Evolutionary conservation across 768 basidiomycete species (phyloP).

Genomic region (Sporobolomyces roseus): DNA sequence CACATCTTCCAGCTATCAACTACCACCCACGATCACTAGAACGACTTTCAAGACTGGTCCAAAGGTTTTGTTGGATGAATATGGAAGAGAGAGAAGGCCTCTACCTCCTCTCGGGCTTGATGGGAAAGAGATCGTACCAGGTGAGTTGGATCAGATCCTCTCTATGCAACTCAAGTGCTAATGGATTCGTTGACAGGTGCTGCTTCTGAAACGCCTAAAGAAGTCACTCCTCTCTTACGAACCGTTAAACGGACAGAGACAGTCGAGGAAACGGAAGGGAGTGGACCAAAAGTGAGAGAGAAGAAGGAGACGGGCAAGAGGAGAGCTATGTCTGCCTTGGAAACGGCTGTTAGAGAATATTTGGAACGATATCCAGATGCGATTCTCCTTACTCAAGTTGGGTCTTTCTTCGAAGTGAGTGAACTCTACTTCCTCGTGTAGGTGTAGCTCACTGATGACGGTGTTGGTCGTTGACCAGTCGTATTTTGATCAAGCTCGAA

Average conservation of each 20-base stretch:
- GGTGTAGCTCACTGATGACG: not conserved
- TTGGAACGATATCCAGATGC: constrained; percentile 76
- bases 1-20: not conserved
- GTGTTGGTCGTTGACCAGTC: constrained; percentile 56
- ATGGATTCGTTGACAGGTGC: not conserved
- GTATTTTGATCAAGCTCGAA: constrained; percentile 83
- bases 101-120: constrained; percentile 12
- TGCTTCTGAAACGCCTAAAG: not conserved
- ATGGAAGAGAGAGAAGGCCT: constrained; percentile 19
- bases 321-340: constrained; percentile 54
- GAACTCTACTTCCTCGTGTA: not conserved
- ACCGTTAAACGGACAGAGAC: not conserved
- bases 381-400: constrained; percentile 82
- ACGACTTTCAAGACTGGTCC: not conserved
- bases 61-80: constrained; percentile 24
- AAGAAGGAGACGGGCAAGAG: not conserved
- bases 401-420: constrained; percentile 88
- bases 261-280: not conserved
- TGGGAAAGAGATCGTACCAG: not conserved
- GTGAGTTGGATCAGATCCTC: not conserved
- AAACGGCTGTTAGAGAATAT: constrained; percentile 67
- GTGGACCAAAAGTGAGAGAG: not conserved
- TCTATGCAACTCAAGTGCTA: not conserved
- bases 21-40: not conserved
- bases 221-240: not conserved